Evolutionary conservation across 2,329 filamentous ascomycete genomes (phyloP).

Genomic region (Colletotrichum cereale): DNA sequence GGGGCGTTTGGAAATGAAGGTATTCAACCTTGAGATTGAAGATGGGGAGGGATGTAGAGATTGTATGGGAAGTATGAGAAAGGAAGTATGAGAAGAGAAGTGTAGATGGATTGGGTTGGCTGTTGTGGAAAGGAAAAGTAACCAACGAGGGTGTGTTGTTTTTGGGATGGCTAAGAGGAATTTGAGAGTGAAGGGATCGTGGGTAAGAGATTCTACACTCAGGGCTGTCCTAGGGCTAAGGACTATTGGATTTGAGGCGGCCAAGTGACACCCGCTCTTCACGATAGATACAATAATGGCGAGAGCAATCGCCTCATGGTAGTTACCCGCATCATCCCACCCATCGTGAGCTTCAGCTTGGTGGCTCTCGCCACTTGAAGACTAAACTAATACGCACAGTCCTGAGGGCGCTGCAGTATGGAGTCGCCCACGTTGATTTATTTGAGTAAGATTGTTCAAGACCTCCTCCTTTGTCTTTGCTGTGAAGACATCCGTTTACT

Average conservation of each 20-base stretch:
- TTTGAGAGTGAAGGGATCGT: conserved; percentile 6
- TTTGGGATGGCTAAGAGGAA: not conserved
- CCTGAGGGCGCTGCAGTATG: too few species aligned
- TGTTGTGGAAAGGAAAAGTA: not conserved
- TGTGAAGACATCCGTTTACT: not conserved
- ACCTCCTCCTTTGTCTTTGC: too few species aligned
- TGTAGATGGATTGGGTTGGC: not conserved
- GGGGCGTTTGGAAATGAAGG: not conserved
- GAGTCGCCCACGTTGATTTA: not conserved
- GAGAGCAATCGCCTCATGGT: not conserved
- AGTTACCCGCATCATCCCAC: not conserved
- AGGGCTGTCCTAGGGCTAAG: conserved; percentile 22
- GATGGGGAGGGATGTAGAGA: not conserved
- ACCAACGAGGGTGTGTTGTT: not conserved
- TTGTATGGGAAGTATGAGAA: not conserved
- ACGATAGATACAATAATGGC: not conserved
- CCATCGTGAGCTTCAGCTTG: not conserved
- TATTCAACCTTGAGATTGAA: not conserved
- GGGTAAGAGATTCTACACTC: not conserved
- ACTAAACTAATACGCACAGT: not conserved
- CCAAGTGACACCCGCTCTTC: not conserved
- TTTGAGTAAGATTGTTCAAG: not conserved
- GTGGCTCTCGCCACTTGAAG: conserved; percentile 2
- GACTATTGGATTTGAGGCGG: not conserved
- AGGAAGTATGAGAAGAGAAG: conserved; percentile 2